Base-by-base conservation (phyloP, 1,284 basidiomycete genomes). In the Laetiporus sulphureus region DNA sequence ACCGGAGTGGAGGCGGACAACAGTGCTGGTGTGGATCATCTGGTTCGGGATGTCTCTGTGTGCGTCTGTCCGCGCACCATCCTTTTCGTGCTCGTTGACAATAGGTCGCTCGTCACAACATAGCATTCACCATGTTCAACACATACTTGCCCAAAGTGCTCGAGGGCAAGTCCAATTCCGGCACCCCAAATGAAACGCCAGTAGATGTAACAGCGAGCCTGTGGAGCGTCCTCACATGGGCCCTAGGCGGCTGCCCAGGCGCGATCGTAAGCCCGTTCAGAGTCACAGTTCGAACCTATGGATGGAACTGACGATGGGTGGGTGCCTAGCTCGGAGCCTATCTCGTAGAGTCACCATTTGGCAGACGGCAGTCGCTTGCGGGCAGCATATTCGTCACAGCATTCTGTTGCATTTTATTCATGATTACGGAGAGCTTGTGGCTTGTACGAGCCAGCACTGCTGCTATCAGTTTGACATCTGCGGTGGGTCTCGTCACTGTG, bases 41-140 rank as follows among this genome's bases (percentile, higher is more conserved):
- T 97, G 93, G 93, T 81, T 75, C 43, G 65, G 75, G 1, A 87
- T 91, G 80, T 75, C 84, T 1, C 68, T 93, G 22, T 84, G 88
- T 90, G 48, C 46, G 83, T 64, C 6, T 5, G 41, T 15, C n/a
- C n/a, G n/a, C n/a, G 23, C 27, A 8, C 21, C 25, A 13, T 24
- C 22, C 44, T 39, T 24, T 36, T 15, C 18, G 41, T 46, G 40
- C 42, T 36, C 18, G 21, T 11, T 19, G 19, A n/a, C n/a, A n/a
- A n/a, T n/a, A n/a, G 13, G 10, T 38, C 18, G 24, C 25, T 19
- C 11, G 16, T 10, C 13, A 24, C 47, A 48, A n/a, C n/a, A n/a
- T 56, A 85, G 91, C 83, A 1, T 93, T 82, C 57, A 96, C 91
- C 5, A 95, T 95, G 82, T 98, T 98, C 68, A 99, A 98, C 57